Conservation (phyloP, 169 alveolate species). For the Eimeria zaria region DNA sequence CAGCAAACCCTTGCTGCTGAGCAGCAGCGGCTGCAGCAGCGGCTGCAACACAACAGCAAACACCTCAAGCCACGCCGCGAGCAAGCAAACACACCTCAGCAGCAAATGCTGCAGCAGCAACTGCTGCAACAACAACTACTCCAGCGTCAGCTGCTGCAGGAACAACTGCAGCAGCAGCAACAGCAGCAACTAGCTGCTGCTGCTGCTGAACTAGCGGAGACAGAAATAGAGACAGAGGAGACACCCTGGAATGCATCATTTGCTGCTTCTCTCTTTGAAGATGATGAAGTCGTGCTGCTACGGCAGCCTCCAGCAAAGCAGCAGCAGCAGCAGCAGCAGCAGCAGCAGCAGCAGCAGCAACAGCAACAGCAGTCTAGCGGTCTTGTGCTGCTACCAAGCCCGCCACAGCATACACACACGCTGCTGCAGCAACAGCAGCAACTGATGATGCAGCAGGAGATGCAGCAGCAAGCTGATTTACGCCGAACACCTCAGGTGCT, state of each 20-base stretch:
- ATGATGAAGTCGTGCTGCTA: background rate
- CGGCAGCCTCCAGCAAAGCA: background rate
- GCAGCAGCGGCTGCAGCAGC: constrained; percentile 15
- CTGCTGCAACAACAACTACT: background rate
- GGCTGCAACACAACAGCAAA: background rate
- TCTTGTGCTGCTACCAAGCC: background rate
- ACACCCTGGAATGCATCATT: constrained; percentile 9
- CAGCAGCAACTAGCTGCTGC: background rate
- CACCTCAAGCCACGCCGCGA: background rate
- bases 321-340: constrained; percentile 6
- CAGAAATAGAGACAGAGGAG: background rate
- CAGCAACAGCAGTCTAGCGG: background rate
- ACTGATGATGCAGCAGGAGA: background rate
- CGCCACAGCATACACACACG: background rate
- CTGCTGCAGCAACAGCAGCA: constrained; percentile 11
- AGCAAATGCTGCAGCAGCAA: background rate
- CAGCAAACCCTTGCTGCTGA: too few relatives aligned
- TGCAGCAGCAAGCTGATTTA: constrained; percentile 2
- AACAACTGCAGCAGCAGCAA: background rate
- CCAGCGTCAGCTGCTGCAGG: background rate
- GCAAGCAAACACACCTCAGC: background rate
- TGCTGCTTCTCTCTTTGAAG: constrained; percentile 18
- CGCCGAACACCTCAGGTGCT: background rate
- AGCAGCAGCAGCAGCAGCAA: background rate
- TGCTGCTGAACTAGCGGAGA: background rate